Percentiles rank a stretch among this genome's conserved stretches.
Evolutionary conservation across 2,329 filamentous ascomycete species (phyloP).

Genomic region (Paraphaeosphaeria sporulosa): DNA sequence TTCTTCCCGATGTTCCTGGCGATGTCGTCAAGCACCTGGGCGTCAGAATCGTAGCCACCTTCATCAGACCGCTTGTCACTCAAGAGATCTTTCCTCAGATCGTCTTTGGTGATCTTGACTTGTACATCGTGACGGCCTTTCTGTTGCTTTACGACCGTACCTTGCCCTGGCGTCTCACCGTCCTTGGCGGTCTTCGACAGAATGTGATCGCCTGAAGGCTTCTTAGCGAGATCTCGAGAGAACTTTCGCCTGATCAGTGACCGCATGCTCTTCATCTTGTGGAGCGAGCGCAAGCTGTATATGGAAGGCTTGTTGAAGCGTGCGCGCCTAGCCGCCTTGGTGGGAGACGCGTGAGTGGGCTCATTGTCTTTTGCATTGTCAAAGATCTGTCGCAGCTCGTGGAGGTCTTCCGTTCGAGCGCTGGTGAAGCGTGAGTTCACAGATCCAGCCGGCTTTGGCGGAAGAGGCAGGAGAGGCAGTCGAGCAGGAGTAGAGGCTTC

Average conservation of each 20-base stretch:
- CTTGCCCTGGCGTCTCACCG: slow-evolving; percentile 9
- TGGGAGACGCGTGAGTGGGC: slow-evolving; percentile 20
- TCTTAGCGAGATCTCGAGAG: slow-evolving; percentile 35
- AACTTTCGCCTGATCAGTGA: slow-evolving; percentile 44
- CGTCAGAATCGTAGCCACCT: slow-evolving; percentile 50
- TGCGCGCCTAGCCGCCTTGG: slow-evolving; percentile 21
- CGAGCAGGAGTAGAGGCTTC: slow-evolving; percentile 33
- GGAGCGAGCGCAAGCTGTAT: slow-evolving; percentile 43
- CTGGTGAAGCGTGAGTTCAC: slow-evolving; percentile 40
- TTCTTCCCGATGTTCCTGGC: slow-evolving; percentile 40
- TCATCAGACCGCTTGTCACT: slow-evolving; percentile 41
- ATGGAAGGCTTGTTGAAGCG: slow-evolving; percentile 37
- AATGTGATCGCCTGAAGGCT: slow-evolving; percentile 14
- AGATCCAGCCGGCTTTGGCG: slow-evolving; percentile 25
- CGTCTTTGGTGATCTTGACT: slow-evolving; percentile 40
- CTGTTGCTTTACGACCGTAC: slow-evolving; percentile 36
- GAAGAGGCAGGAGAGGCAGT: slow-evolving; percentile 37
- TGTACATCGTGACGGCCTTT: slow-evolving; percentile 30
- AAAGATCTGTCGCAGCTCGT: slow-evolving; percentile 46
- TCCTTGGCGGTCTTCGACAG: slow-evolving; percentile 19
- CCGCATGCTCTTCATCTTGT: slow-evolving; percentile 46
- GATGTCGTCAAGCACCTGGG: slow-evolving; percentile 43
- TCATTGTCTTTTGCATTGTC: slow-evolving; percentile 31
- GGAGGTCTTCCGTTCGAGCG: slow-evolving; percentile 39
- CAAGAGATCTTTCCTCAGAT: slow-evolving; percentile 42